Base-by-base conservation (phyloP, 2,329 filamentous ascomycete genomes). In the Aspergillus proliferans region DNA sequence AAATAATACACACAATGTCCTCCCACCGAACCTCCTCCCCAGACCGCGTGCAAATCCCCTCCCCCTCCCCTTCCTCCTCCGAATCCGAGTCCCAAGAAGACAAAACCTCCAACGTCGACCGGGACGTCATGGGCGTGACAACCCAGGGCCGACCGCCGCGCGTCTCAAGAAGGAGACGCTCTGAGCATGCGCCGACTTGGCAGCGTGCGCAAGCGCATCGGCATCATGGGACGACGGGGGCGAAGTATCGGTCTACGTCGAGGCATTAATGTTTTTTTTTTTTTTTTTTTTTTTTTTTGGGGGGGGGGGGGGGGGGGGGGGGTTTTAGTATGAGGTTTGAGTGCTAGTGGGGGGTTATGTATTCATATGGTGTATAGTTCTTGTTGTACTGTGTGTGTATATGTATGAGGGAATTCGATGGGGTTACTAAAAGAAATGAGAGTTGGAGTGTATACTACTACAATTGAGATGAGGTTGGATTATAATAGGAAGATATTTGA, bases 111-210 rank as follows among this genome's bases (percentile, higher is more conserved):
- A 56, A 45, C 49, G 48, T 46, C 45, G 52, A 18, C 49, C 49
- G 8, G 49, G 55, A 53, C 38, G 52, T 49, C 46, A 55, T 39
- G 55, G 51, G 44, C 49, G 48, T 52, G 36, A 58, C 48, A 12
- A 44, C 42, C 41, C 48, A 12, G 21, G 28, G 22, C 10, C 30
- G n/a, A 19, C 36, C 44, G 15, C 49, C 46, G 22, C 46, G 49
- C 9, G 47, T 49, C 6, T 52, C 49, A 9, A 43, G 49, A 10
- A 36, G 49, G 5, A 28, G 40, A 26, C 46, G 49, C 9, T 48
- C 49, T 12, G 49, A 52, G 38, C 47, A 49, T 19, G 26, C 34
- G 15, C 28, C 40, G 15, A 45, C 40, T 6, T 48, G 46, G 41
- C 47, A 43, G n/a, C 12, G 47, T 15, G 21, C 36, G 6, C 30